A percentile compares a stretch with the other conserved stretches of the same genome.
Evolutionary conservation across 2,329 filamentous ascomycete species (phyloP).

Genomic region (Zarea fungicola): DNA sequence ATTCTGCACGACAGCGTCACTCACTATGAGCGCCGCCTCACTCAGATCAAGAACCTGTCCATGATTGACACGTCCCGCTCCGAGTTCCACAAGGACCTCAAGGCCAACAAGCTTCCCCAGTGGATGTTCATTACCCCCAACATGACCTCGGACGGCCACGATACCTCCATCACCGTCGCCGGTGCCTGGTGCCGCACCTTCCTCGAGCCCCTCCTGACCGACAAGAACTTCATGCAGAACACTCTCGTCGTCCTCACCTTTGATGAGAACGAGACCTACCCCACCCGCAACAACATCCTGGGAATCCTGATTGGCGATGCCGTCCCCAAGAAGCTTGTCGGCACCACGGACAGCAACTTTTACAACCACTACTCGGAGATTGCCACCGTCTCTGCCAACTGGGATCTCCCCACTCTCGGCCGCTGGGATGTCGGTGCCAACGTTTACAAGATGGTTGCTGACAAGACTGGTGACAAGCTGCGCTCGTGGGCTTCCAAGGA

Average conservation of each 20-base stretch:
- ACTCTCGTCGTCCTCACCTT: conserved; percentile 74
- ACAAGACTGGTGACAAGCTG: conserved; percentile 52
- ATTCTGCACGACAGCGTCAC: conserved; percentile 63
- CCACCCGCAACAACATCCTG: conserved; percentile 62
- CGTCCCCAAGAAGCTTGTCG: conserved; percentile 58
- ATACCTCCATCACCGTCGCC: conserved; percentile 63
- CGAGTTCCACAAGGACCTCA: conserved; percentile 62
- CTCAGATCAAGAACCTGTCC: conserved; percentile 67
- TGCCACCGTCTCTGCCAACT: conserved; percentile 64
- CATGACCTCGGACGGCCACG: conserved; percentile 73
- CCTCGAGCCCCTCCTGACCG: conserved; percentile 62
- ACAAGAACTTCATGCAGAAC: conserved; percentile 68
- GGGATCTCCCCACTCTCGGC: conserved; percentile 63
- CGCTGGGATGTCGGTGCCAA: conserved; percentile 70
- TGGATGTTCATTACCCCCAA: conserved; percentile 68
- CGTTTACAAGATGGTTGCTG: conserved; percentile 57
- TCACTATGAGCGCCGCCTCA: conserved; percentile 52
- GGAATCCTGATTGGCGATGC: conserved; percentile 69
- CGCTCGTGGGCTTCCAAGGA: conserved; percentile 31
- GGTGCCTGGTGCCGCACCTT: conserved; percentile 64
- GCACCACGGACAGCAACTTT: conserved; percentile 63
- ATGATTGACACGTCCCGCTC: conserved; percentile 36
- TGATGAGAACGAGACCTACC: conserved; percentile 71
- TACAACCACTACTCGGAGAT: conserved; percentile 71
- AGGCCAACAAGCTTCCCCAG: conserved; percentile 60